These are phyloP conservation scores for Halophytophthora polymorphica DNA, from an alignment of 352 stramenopile genomes.

Conservation along the genomic window DNA sequence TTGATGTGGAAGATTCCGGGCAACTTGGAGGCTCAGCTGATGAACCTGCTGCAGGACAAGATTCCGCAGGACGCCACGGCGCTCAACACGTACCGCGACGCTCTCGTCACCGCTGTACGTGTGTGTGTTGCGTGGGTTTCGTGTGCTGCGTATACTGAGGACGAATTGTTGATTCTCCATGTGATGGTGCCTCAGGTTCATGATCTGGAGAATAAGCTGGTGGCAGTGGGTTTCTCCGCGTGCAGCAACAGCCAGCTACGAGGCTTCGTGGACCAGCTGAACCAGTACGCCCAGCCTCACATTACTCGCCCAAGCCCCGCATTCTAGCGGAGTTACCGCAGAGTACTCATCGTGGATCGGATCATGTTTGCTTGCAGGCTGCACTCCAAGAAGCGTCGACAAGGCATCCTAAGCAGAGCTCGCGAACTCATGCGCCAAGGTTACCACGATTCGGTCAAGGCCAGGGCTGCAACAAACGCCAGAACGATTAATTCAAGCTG, in stretches of 20 bases:
- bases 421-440: conserved; percentile 52
- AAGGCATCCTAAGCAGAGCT: conserved; percentile 49
- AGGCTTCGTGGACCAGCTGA: conserved; percentile 52
- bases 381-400: conserved; percentile 65
- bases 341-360: background rate
- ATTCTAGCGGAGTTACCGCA: background rate
- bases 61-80: conserved; percentile 59
- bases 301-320: background rate
- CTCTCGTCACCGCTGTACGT: conserved; percentile 35
- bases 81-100: conserved; percentile 48
- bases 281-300: conserved; percentile 32
- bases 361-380: conserved; percentile 29
- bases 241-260: conserved; percentile 58
- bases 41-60: conserved; percentile 58
- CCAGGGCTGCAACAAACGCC: conserved; percentile 28
- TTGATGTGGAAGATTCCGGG: conserved; percentile 72
- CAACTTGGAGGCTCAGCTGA: conserved; percentile 64
- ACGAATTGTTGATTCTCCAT: too few relatives aligned
- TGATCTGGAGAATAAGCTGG: conserved; percentile 46
- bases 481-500: background rate
- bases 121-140: too few relatives aligned
- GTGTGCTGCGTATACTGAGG: too few relatives aligned
- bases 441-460: conserved; percentile 66
- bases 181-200: conserved; percentile 30
- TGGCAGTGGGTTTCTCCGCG: conserved; percentile 43